Evolutionary conservation across 306 rosid species (phyloP).

Genomic region (Gleditsia sinensis): DNA sequence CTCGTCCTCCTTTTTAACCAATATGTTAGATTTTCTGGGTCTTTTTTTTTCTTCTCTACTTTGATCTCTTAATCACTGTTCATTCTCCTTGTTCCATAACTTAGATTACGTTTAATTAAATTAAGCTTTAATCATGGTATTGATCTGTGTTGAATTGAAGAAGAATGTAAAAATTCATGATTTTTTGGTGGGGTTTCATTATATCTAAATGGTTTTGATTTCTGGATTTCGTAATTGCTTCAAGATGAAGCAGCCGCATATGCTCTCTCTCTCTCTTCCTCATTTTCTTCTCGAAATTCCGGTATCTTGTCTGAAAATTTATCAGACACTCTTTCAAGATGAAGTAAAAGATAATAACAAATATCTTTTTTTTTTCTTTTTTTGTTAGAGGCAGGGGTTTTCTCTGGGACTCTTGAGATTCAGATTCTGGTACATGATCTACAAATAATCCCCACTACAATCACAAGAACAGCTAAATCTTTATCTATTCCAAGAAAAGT

Average conservation of each 20-base stretch:
- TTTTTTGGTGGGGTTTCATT: constrained; percentile 40
- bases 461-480: background rate
- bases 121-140: constrained; percentile 42
- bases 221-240: constrained; percentile 42
- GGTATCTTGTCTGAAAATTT: constrained; percentile 50
- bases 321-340: constrained; percentile 47
- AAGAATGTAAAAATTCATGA: constrained; percentile 59
- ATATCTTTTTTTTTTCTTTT: constrained; percentile 11
- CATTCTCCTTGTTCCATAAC: constrained; percentile 52
- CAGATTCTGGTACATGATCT: constrained; percentile 34
- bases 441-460: constrained; percentile 13
- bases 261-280: constrained; percentile 20
- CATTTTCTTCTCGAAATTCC: constrained; percentile 38
- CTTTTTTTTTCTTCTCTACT: background rate
- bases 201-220: constrained; percentile 1
- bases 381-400: background rate
- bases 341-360: constrained; percentile 9
- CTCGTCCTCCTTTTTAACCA: constrained; percentile 70
- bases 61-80: constrained; percentile 35
- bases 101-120: constrained; percentile 50
- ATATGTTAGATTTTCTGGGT: constrained; percentile 18
- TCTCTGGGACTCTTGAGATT: constrained; percentile 40
- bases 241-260: constrained; percentile 53
- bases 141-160: constrained; percentile 47
- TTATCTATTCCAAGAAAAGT: constrained; percentile 33